phyloP scores from a whole-genome alignment of 2,329 filamentous ascomycete species.

The Grosmannia serpens region DNA sequence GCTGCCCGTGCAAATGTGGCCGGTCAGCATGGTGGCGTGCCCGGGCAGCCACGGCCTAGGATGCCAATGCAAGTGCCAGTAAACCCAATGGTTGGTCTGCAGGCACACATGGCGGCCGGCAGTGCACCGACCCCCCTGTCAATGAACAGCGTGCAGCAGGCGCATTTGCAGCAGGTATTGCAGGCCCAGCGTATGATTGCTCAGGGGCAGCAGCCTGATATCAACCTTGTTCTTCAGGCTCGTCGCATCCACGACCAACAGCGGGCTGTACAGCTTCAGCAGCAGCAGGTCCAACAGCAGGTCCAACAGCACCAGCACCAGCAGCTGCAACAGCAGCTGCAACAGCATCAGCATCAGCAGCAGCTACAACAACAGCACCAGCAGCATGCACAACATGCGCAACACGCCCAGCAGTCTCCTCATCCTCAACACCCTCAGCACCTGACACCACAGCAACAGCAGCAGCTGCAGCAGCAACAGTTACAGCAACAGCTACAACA shows the following conservation, averaged over 20 bases:
- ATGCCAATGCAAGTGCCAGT: constrained; percentile 42
- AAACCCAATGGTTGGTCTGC: constrained; percentile 36
- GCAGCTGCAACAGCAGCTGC: constrained; percentile 18
- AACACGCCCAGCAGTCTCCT: constrained; percentile 29
- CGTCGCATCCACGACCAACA: constrained; percentile 57
- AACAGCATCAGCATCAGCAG: constrained; percentile 19
- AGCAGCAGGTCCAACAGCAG: constrained; percentile 40
- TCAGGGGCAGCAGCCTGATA: constrained; percentile 32
- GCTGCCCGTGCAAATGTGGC: constrained; percentile 30
- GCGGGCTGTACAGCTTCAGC: constrained; percentile 41
- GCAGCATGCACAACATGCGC: constrained; percentile 12
- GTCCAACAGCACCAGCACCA: constrained; percentile 42
- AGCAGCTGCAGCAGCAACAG: constrained; percentile 42
- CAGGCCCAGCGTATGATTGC: constrained; percentile 46
- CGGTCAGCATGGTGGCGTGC: constrained; percentile 25
- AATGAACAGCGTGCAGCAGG: constrained; percentile 53
- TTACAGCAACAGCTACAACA: constrained; percentile 18
- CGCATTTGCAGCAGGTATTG: constrained; percentile 50
- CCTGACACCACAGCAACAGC: constrained; percentile 11
- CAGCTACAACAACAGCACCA: background rate
- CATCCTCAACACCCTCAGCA: constrained; percentile 37
- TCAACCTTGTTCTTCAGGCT: constrained; percentile 49
- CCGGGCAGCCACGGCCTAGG: constrained; percentile 36
- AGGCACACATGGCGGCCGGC: constrained; percentile 37
- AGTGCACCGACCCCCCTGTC: constrained; percentile 40